These are phyloP conservation scores for Verticillium nonalfalfae DNA, from an alignment of 2,329 filamentous ascomycete species.

Conservation along the genomic window DNA sequence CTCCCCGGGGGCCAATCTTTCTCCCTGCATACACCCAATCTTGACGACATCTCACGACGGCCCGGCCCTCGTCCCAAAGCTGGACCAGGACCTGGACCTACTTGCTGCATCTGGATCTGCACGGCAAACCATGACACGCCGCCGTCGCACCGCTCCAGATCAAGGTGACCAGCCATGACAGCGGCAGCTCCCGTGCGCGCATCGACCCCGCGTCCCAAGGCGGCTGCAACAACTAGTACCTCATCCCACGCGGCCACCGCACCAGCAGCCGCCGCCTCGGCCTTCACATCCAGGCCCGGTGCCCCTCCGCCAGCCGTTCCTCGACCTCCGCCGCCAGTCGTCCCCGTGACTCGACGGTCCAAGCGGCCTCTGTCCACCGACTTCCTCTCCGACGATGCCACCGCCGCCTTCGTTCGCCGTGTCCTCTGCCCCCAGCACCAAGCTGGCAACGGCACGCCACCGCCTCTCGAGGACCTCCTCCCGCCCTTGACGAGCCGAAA, in stretches of 20 bases:
- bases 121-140: background rate
- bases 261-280: conserved; percentile 1
- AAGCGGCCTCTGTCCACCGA: conserved; percentile 32
- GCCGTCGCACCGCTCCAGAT: background rate
- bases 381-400: conserved; percentile 71
- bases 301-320: conserved; percentile 4
- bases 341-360: conserved; percentile 21
- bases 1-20: conserved; percentile 7
- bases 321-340: conserved; percentile 13
- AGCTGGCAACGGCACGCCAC: conserved; percentile 39
- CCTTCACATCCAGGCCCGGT: conserved; percentile 2
- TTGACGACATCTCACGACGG: conserved; percentile 8
- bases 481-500: conserved; percentile 92
- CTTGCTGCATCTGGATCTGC: background rate
- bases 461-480: conserved; percentile 72
- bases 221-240: conserved; percentile 9
- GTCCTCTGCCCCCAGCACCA: conserved; percentile 72
- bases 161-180: conserved; percentile 12
- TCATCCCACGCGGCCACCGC: conserved; percentile 4
- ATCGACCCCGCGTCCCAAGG: conserved; percentile 14
- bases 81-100: too few relatives aligned
- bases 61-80: background rate
- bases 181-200: conserved; percentile 13
- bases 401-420: conserved; percentile 72
- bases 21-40: conserved; percentile 10